Evolutionary conservation across 192 early-diverging fungal genomes (phyloP).

Genomic region (Coemansia javaensis): DNA sequence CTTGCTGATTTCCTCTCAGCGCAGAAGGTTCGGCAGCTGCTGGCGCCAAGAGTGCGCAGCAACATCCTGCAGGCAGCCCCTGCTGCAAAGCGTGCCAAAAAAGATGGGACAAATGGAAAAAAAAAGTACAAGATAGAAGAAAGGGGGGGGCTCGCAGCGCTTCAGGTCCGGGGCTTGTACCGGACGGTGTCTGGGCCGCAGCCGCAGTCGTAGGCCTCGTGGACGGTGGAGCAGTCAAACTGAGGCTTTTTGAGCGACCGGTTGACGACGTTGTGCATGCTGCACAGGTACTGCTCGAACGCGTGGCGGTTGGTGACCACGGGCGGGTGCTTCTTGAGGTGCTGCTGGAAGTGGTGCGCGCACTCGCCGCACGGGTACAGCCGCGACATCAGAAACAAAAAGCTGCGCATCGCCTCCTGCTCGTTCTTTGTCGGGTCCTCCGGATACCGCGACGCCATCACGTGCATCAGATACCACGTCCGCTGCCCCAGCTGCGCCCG

Average conservation of each 20-base stretch:
- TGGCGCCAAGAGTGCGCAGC: background rate
- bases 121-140: background rate
- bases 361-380: slow-evolving; percentile 98
- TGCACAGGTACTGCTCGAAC: slow-evolving; percentile 82
- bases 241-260: slow-evolving; percentile 68
- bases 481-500: slow-evolving; percentile 80
- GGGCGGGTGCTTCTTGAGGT: slow-evolving; percentile 75
- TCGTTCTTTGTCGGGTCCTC: slow-evolving; percentile 71
- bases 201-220: slow-evolving; percentile 81
- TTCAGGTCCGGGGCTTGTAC: slow-evolving; percentile 26
- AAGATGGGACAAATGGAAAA: background rate
- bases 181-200: slow-evolving; percentile 56
- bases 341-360: slow-evolving; percentile 78
- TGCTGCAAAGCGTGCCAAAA: background rate
- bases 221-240: slow-evolving; percentile 76
- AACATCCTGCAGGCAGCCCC: too few species aligned
- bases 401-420: slow-evolving; percentile 68
- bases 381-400: slow-evolving; percentile 74
- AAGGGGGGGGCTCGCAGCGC: too few species aligned
- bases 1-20: too few species aligned
- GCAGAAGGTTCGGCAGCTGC: too few species aligned
- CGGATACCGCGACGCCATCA: slow-evolving; percentile 87
- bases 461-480: slow-evolving; percentile 90
- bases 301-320: slow-evolving; percentile 65
- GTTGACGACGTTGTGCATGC: slow-evolving; percentile 92